Base-by-base conservation (phyloP, 345 rosid genomes). In the Citrus trifoliata region DNA sequence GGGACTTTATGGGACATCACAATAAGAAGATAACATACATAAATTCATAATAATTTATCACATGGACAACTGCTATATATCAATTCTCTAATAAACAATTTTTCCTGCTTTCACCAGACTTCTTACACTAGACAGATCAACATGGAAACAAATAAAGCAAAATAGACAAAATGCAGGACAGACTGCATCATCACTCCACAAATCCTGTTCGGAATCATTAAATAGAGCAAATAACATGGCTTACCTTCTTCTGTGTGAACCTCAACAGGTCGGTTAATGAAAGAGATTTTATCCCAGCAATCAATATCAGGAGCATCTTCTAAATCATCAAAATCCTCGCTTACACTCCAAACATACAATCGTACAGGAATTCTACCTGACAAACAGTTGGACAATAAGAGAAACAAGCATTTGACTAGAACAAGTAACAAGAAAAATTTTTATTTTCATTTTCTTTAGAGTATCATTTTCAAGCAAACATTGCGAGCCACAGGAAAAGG, bases 361-460 rank as follows among this genome's bases (percentile, higher is more conserved):
- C 98, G 90, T 77, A 96, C 91, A 24, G 98, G 97, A 83, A 93
- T 81, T 83, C 91, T 91, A 48, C 88, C 99, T 93, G 90, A 70
- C n/a, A 78, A 59, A 53, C 78, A 35, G 22, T 53, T 59, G 24
- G 51, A 79, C 56, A 79, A 64, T 28, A 38, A 67, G 37, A 42
- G 51, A 66, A 46, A 13, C 66, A 14, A 71, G 60, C 22, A n/a
- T 67, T 51, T 35, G 33, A 58, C 73, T 27, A 30, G 55, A 33
- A 53, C 37, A 25, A 55, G 48, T 7, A 59, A 22, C 4, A 61
- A 28, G 25, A 74, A 40, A 46, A 46, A 3, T 12, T 46, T 46
- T 42, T 42, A 42, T 10, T 42, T 2, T 46, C 4, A 46, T 12
- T 46, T 46, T 13, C 51, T 46, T 46, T 13, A 3, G 51, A 46